Evolutionary conservation across 2,329 filamentous ascomycete species (phyloP).

Genomic region (Aspergillus felis): DNA sequence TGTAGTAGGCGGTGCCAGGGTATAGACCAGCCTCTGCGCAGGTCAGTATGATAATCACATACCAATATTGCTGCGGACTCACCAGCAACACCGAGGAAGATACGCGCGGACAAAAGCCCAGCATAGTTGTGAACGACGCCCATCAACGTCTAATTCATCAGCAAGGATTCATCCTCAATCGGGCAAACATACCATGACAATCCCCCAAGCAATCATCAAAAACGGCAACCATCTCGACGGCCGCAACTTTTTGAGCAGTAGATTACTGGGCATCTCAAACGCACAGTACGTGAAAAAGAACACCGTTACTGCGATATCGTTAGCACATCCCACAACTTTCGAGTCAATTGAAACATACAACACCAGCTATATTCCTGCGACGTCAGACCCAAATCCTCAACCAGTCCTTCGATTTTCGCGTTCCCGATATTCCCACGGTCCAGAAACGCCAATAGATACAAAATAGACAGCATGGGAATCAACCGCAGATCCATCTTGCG

Average conservation of each 20-base stretch:
- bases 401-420: constrained; percentile 30
- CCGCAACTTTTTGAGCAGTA: constrained; percentile 20
- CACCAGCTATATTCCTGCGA: constrained; percentile 30
- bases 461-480: constrained; percentile 24
- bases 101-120: constrained; percentile 45
- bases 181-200: constrained; percentile 33
- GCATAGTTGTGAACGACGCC: constrained; percentile 45
- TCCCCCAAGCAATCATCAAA: constrained; percentile 42
- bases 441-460: constrained; percentile 31
- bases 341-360: constrained; percentile 12
- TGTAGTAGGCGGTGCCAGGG: constrained; percentile 43
- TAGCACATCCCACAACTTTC: not conserved
- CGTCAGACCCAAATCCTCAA: constrained; percentile 26
- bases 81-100: constrained; percentile 41
- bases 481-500: constrained; percentile 27
- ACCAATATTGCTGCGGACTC: not conserved
- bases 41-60: not conserved
- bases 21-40: constrained; percentile 40
- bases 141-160: constrained; percentile 39
- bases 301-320: constrained; percentile 21
- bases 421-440: constrained; percentile 36
- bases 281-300: constrained; percentile 26
- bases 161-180: not conserved
- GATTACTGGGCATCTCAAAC: constrained; percentile 22
- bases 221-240: constrained; percentile 29